Base-by-base conservation (phyloP, 2,329 filamentous ascomycete genomes). In the Plenodomus tracheiphilus region DNA sequence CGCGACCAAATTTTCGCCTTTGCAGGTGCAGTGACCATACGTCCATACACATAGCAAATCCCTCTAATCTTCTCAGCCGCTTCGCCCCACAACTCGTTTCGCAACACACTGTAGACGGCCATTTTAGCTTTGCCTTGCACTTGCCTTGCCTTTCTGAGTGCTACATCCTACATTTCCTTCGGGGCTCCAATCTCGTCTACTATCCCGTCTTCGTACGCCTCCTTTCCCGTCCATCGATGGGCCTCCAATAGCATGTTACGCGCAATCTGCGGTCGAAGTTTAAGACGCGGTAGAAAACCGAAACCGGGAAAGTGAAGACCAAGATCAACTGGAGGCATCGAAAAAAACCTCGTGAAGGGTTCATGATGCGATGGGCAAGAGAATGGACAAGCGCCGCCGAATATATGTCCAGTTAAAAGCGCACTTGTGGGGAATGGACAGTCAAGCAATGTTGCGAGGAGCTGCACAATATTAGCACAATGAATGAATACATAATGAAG, bases 251-350 rank as follows among this genome's bases (percentile, higher is more conserved):
- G 63, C 79, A 83, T 82, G 58, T 80, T 81, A 4, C 79, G 67
- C 13, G 80, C 79, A n/a, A 82, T 65, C 39, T 76, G 71, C 9
- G 79, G 78, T 0, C 65, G 71, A 2, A 83, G 71, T 58, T 83
- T 83, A 7, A 81, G 68, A 1, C 79, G 73, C 2, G 79, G 78
- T 6, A 83, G 69, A 2, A 74, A 69, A 3, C 80, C 80, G 40
- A 83, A 82, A 9, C 80, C 81, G 13, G 78, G 77, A 50, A 83
- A 83, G 54, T 82, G 79, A 21, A 83, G 66, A 4, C 81, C 81
- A 1, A 83, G 73, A 46, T 82, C 75, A 0, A 83, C 78, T 0
- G 81, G 80, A 0, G 80, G 81, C 68, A 72, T 72, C 35, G 58
- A 69, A 46, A 68, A 62, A 47, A 66, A 71, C 7, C 68, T 7